Conservation (phyloP, 192 early-diverging fungal genomes). For the Phycomyces blakesleeanus region DNA sequence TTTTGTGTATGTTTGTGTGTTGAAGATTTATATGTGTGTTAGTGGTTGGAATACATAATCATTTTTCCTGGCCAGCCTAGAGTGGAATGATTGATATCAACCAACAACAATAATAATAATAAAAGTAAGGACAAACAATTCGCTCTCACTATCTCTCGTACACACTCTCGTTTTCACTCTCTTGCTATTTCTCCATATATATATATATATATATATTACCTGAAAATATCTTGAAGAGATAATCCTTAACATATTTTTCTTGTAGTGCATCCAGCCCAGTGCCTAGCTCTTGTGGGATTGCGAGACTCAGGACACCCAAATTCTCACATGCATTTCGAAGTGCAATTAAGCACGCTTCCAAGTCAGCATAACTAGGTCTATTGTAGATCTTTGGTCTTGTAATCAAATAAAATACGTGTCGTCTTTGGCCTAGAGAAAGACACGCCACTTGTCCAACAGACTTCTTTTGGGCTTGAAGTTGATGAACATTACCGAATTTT, state of each 20-base stretch:
- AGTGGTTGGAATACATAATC: slow-evolving; percentile 8
- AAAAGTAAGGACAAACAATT: neutral
- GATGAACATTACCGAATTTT: slow-evolving; percentile 16
- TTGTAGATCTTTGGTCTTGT: slow-evolving; percentile 24
- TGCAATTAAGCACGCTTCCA: slow-evolving; percentile 15
- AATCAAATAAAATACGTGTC: slow-evolving; percentile 36
- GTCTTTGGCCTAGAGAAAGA: slow-evolving; percentile 13
- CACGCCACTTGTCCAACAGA: slow-evolving; percentile 26
- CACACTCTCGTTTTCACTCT: too few species aligned
- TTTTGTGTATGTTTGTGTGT: too few species aligned
- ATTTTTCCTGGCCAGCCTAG: slow-evolving; percentile 20
- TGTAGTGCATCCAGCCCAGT: slow-evolving; percentile 17
- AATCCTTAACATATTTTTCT: slow-evolving; percentile 15
- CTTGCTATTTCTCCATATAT: neutral
- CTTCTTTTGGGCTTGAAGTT: slow-evolving; percentile 24
- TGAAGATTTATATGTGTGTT: neutral
- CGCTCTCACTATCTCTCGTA: too few species aligned
- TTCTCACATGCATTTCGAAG: slow-evolving; percentile 25
- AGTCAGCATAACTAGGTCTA: slow-evolving; percentile 19
- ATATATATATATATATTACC: slow-evolving; percentile 5
- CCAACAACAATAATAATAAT: neutral
- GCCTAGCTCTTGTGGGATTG: slow-evolving; percentile 23
- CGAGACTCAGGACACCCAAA: slow-evolving; percentile 21
- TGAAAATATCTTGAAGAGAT: slow-evolving; percentile 10
- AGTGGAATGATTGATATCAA: neutral